Conservation (phyloP, 2,329 filamentous ascomycete species). For the Ascochyta viciae-villosae region DNA sequence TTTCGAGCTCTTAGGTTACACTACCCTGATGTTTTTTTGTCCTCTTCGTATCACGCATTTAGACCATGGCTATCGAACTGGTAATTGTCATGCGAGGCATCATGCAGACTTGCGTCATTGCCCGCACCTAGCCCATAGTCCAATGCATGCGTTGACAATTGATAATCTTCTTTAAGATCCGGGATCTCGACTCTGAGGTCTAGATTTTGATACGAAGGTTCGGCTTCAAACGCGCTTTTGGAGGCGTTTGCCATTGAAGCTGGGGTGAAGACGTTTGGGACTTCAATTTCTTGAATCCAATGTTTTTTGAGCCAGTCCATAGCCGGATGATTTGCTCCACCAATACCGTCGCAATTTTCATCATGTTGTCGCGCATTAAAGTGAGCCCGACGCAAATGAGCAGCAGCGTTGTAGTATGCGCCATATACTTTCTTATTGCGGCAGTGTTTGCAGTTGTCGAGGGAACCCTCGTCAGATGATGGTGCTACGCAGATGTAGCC, state of each 20-base stretch:
- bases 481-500: slow-evolving; percentile 70
- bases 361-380: slow-evolving; percentile 75
- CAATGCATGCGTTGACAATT: too few relatives aligned
- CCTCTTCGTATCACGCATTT: too few relatives aligned
- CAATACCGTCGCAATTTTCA: slow-evolving; percentile 67
- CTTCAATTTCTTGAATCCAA: slow-evolving; percentile 67
- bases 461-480: slow-evolving; percentile 66
- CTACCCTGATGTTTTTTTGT: too few relatives aligned
- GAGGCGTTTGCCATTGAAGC: slow-evolving; percentile 32
- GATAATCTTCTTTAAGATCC: too few relatives aligned
- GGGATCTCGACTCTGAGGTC: too few relatives aligned
- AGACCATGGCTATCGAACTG: too few relatives aligned
- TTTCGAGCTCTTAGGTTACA: too few relatives aligned
- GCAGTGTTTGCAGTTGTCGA: slow-evolving; percentile 86
- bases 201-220: too few relatives aligned
- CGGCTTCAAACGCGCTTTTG: slow-evolving; percentile 19
- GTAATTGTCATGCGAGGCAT: too few relatives aligned
- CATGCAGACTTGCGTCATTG: too few relatives aligned
- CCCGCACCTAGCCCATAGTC: too few relatives aligned
- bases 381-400: slow-evolving; percentile 85
- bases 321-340: slow-evolving; percentile 65
- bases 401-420: slow-evolving; percentile 95
- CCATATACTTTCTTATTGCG: slow-evolving; percentile 78
- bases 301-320: slow-evolving; percentile 65
- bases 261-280: slow-evolving; percentile 36